Evolutionary conservation across 208 protist species (phyloP), one percentile per base, ranked within the genome.

Genomic region (Trypanosoma vivax): DNA sequence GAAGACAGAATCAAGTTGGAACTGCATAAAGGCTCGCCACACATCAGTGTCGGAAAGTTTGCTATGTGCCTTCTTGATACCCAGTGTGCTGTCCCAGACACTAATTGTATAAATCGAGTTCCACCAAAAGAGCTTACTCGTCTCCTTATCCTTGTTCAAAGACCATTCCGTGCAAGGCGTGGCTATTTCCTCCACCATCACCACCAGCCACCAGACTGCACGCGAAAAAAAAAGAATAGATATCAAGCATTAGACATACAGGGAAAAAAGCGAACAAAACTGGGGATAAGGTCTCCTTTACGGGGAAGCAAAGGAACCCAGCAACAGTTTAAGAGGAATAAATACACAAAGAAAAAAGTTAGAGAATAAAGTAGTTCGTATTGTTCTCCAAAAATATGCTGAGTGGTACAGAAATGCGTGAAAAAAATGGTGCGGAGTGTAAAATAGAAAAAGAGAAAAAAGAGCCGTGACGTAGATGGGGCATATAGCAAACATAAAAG

Each of bases 141-240:
- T 72, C 0, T 58, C 57, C 1, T 30, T 42, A 42, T 85, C 79
- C n/a, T 66, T 55, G 50, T 91, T 88, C 1, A 88, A 58, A 9
- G 79, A 85, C 78, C 83, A 88, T 30, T 87, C 71, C n/a, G 54
- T 45, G 47, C 76, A 91, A 6, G 42, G 42, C 2, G 83, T 91
- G 4, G 49, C 62, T 16, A 87, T 59, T 1, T 84, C 58, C 28
- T 69, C 50, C 1, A 5, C n/a, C 47, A 62, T 69, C 30, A 27
- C 19, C 31, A n/a, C 43, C 16, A 14, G 40, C 16, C 31, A 55
- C n/a, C 14, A 50, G 11, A 33, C n/a, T n/a, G n/a, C n/a, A n/a
- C n/a, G n/a, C 25, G 19, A 14, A 45, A 38, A 34, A 33, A 39
- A 33, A 14, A 25, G 21, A 24, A 30, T 50, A 34, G 34, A 60